These are phyloP conservation scores for Achaetomium macrosporum DNA, from an alignment of 2,329 filamentous ascomycete species.

Conservation along the genomic window DNA sequence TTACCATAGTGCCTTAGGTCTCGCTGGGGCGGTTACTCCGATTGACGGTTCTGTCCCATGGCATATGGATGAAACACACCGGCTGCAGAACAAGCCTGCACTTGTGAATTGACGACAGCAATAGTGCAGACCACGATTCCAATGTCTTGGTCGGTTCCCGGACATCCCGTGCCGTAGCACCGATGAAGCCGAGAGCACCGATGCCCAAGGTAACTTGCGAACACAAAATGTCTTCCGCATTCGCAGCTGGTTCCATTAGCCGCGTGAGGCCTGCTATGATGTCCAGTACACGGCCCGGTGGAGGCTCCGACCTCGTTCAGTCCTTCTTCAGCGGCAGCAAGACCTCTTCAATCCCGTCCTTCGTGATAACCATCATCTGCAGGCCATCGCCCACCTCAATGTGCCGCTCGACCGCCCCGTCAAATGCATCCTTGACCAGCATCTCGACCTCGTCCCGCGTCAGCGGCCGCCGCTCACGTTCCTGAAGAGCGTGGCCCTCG, in stretches of 20 bases:
- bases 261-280: not conserved
- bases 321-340: constrained; percentile 84
- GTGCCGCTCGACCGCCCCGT: constrained; percentile 95
- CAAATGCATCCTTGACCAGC: constrained; percentile 94
- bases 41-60: too few species aligned
- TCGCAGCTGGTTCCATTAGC: not conserved
- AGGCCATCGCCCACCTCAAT: constrained; percentile 97
- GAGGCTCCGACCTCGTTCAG: constrained; percentile 38
- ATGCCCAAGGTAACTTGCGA: too few species aligned
- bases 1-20: too few species aligned
- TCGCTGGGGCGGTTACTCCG: too few species aligned
- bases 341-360: constrained; percentile 80
- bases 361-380: constrained; percentile 91
- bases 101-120: too few species aligned
- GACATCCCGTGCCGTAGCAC: too few species aligned
- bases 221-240: too few species aligned
- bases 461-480: constrained; percentile 65
- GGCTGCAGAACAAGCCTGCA: too few species aligned
- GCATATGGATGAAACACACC: too few species aligned
- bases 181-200: too few species aligned
- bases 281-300: constrained; percentile 7
- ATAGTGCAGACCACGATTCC: too few species aligned
- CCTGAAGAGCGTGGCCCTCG: constrained; percentile 71
- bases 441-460: constrained; percentile 70
- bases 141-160: too few species aligned